Evolutionary conservation across 1,139 yeast species (phyloP).

Genomic region (Scheffersomyces quercinus): DNA sequence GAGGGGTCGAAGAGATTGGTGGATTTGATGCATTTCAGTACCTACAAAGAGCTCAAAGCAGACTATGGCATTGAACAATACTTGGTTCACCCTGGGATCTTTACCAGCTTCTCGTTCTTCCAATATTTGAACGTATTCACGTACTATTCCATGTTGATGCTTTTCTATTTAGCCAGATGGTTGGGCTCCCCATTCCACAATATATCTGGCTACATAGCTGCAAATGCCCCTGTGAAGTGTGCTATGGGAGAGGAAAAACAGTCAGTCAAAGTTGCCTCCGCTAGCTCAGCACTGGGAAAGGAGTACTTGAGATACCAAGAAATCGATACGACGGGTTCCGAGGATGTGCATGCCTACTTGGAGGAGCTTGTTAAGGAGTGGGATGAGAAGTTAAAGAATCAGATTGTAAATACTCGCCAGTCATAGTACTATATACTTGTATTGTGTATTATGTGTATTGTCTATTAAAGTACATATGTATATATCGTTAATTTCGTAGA

Average conservation of each 20-base stretch:
- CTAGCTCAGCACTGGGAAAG: constrained; percentile 59
- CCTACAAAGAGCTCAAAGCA: constrained; percentile 50
- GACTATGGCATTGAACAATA: constrained; percentile 64
- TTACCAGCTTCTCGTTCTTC: constrained; percentile 78
- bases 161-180: constrained; percentile 82
- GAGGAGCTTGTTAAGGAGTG: constrained; percentile 43
- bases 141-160: constrained; percentile 77
- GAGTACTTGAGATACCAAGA: constrained; percentile 60
- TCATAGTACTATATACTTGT: constrained; percentile 6
- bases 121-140: constrained; percentile 75
- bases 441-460: background rate
- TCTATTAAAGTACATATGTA: background rate
- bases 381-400: constrained; percentile 67
- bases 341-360: constrained; percentile 62
- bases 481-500: background rate
- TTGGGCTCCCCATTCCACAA: constrained; percentile 88
- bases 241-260: constrained; percentile 45
- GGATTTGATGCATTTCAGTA: constrained; percentile 77
- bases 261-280: constrained; percentile 71
- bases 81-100: constrained; percentile 92
- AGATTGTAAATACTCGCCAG: constrained; percentile 57
- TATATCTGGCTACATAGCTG: constrained; percentile 84
- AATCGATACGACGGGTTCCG: constrained; percentile 63
- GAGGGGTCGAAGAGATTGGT: constrained; percentile 91
- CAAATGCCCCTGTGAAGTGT: constrained; percentile 67